phyloP scores from a whole-genome alignment of 352 stramenopile species.

The Albugo laibachii region DNA sequence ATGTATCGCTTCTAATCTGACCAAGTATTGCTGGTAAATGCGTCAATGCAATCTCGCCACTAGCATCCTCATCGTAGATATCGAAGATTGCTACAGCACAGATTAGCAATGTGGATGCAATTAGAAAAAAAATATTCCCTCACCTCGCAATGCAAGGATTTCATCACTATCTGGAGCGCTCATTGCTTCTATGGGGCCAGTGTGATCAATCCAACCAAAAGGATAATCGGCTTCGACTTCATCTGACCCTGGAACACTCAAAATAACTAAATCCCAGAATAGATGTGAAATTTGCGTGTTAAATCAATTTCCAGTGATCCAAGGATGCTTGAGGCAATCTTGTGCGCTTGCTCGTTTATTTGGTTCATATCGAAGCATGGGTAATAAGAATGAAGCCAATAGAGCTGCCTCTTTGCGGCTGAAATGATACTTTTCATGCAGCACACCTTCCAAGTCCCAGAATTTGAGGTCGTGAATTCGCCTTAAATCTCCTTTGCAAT shows the following conservation, averaged over 20 bases:
- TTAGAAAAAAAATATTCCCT: not conserved
- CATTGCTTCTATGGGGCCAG: conserved; percentile 4
- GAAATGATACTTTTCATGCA: conserved; percentile 96
- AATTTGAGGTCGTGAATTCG: conserved; percentile 97
- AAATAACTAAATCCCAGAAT: too few relatives aligned
- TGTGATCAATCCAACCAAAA: not conserved
- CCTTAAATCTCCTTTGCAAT: conserved; percentile 91
- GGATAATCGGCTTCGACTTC: not conserved
- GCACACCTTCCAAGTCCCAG: conserved; percentile 91
- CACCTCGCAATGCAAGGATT: conserved; percentile 43
- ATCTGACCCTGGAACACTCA: too few relatives aligned
- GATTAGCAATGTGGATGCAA: not conserved
- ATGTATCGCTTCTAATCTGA: conserved; percentile 43
- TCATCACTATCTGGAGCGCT: conserved; percentile 50
- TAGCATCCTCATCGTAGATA: conserved; percentile 45
- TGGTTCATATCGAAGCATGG: conserved; percentile 83
- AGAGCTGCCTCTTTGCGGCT: conserved; percentile 56
- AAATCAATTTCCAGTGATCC: conserved; percentile 34
- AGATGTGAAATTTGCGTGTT: too few relatives aligned
- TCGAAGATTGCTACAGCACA: conserved; percentile 37
- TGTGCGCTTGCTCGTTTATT: conserved; percentile 80
- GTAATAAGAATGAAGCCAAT: conserved; percentile 87
- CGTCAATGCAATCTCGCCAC: conserved; percentile 34
- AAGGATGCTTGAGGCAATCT: conserved; percentile 89
- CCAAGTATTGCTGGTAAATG: conserved; percentile 54